phyloP scores from a whole-genome alignment of 2,329 filamentous ascomycete genomes.

The Penicillium janthinellum region DNA sequence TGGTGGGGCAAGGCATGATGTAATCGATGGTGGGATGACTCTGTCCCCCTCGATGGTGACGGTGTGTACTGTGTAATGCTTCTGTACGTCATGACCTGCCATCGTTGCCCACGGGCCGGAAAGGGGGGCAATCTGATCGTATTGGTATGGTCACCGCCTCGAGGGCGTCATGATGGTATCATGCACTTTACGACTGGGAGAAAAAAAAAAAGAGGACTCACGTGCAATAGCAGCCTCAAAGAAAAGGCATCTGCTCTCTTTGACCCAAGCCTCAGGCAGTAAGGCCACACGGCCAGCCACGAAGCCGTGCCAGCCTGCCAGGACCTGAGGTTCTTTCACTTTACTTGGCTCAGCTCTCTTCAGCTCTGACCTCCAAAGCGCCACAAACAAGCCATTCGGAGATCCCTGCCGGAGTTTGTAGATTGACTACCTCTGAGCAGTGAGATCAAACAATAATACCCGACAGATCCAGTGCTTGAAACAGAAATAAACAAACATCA shows the following conservation, averaged over 20 bases:
- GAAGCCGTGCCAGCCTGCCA: background rate
- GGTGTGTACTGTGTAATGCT: background rate
- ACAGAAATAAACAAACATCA: background rate
- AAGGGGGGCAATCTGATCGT: background rate
- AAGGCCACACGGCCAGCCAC: background rate
- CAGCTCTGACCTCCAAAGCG: background rate
- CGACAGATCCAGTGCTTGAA: background rate
- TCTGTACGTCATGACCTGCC: background rate
- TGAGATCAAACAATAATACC: too few species aligned
- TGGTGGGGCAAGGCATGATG: slow-evolving; percentile 30
- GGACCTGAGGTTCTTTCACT: background rate
- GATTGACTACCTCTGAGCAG: background rate
- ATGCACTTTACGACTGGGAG: background rate
- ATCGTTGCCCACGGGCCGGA: background rate
- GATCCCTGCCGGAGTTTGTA: background rate
- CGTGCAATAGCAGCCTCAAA: background rate
- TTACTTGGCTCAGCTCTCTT: background rate
- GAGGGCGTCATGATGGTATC: slow-evolving; percentile 22
- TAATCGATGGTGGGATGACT: slow-evolving; percentile 26
- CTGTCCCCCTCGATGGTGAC: background rate
- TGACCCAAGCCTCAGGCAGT: background rate
- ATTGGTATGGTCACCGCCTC: slow-evolving; percentile 10
- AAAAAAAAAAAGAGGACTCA: background rate
- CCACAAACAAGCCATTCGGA: background rate
- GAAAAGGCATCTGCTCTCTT: background rate